Base-by-base conservation (phyloP, 768 basidiomycete genomes). In the Calvatia gigantea region DNA sequence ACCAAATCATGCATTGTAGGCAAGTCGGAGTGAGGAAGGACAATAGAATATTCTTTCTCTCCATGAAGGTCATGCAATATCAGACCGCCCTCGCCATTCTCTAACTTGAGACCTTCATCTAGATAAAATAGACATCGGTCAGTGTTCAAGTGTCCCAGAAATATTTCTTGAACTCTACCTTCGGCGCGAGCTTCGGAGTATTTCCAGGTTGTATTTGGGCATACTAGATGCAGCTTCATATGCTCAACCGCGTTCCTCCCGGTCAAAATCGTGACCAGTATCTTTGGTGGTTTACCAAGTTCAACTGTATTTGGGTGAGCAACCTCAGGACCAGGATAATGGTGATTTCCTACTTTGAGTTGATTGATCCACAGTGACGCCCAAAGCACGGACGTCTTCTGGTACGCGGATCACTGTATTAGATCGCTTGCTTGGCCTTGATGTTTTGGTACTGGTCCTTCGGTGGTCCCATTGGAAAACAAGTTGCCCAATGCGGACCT, bases 161-260 rank as follows among this genome's bases (percentile, higher is more conserved):
- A n/a, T n/a, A n/a, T n/a, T n/a, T n/a, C n/a, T 45, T 2, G 17
- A 27, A 51, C 38, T 28, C 54, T 59, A 72, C 74, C 73, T 64
- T 72, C 71, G 25, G 72, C 68, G 29, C 79, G 58, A 6, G 61
- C 76, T 21, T 82, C 74, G 32, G 69, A 51, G 64, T 74, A 70
- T 57, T 69, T 64, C 74, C 89, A 73, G 23, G 79, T 70, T 0
- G 84, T 81, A 12, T 79, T 80, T 35, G 84, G 77, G 2, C 82
- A 75, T 17, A 75, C 70, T 19, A 91, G 69, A 46, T 73, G 80
- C 41, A 92, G 60, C 7, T 70, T 76, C 12, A 81, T 79, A 56
- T 74, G 75, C 4, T 72, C 67, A n/a, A 90, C 63, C 21, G 80
- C 69, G 63, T 94, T 94, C 38, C 87, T 78, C 9, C 91, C 87